Evolutionary conservation across 2,329 filamentous ascomycete species (phyloP).

Genomic region (Fusarium nanum): DNA sequence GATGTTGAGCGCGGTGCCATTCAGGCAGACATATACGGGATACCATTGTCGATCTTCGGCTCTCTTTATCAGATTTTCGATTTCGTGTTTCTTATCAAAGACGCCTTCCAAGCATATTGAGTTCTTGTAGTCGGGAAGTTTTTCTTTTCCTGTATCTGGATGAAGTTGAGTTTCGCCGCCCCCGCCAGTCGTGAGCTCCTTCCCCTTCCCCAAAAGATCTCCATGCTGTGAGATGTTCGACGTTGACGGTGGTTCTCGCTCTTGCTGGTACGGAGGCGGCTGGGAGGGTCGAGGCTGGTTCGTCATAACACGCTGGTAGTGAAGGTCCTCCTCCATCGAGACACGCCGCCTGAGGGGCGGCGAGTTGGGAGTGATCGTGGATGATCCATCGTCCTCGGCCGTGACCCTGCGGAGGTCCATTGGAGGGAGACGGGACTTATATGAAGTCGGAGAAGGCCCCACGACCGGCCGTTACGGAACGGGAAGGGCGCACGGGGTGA

Average conservation of each 20-base stretch:
- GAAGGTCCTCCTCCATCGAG: slow-evolving; percentile 67
- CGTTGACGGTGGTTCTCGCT: slow-evolving; percentile 33
- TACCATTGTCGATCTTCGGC: slow-evolving; percentile 73
- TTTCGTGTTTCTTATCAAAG: slow-evolving; percentile 73
- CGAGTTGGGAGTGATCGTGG: slow-evolving; percentile 48
- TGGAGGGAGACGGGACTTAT: slow-evolving; percentile 45
- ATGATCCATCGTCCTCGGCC: slow-evolving; percentile 51
- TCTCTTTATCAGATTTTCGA: slow-evolving; percentile 71
- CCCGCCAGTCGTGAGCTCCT: slow-evolving; percentile 36
- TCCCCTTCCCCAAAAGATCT: slow-evolving; percentile 33
- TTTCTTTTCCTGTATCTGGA: slow-evolving; percentile 52
- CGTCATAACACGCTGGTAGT: slow-evolving; percentile 65
- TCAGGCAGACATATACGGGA: slow-evolving; percentile 70
- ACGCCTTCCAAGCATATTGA: slow-evolving; percentile 67
- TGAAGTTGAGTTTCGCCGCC: slow-evolving; percentile 30
- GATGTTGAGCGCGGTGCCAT: slow-evolving; percentile 75
- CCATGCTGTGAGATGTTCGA: slow-evolving; percentile 32
- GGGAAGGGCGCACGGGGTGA: slow-evolving; percentile 36
- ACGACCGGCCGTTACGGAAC: slow-evolving; percentile 40
- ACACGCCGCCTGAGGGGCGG: slow-evolving; percentile 59
- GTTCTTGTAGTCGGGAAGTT: slow-evolving; percentile 67
- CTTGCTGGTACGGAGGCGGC: slow-evolving; percentile 60
- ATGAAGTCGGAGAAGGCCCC: slow-evolving; percentile 39
- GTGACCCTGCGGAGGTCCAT: slow-evolving; percentile 51
- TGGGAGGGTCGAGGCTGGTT: slow-evolving; percentile 58